Conservation (phyloP, 805 yeast species). For the Saccharomycopsis capsularis region DNA sequence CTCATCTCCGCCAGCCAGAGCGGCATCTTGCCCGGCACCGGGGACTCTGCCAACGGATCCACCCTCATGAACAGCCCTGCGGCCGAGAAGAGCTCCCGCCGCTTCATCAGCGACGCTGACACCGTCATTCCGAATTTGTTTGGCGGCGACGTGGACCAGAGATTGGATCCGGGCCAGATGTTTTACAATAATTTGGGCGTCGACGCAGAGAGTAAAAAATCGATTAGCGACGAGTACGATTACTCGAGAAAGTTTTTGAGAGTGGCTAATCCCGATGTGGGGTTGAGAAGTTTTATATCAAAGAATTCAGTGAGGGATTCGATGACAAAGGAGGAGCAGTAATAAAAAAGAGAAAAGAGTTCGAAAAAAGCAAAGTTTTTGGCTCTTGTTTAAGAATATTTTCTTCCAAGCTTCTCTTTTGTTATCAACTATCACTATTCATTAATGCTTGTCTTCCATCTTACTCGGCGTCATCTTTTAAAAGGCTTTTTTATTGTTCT, state of each 20-base stretch:
- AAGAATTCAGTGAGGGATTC: slow-evolving; percentile 2
- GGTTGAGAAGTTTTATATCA: slow-evolving; percentile 6
- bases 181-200: slow-evolving; percentile 26
- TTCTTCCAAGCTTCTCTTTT: no score
- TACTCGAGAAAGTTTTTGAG: slow-evolving; percentile 42
- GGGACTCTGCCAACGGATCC: slow-evolving; percentile 1
- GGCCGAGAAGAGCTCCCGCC: slow-evolving; percentile 21
- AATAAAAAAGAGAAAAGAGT: no score
- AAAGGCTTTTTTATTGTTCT: no score
- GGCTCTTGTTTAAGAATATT: no score
- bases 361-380: no score
- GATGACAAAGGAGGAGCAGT: background rate
- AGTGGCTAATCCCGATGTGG: slow-evolving; percentile 38
- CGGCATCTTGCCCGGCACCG: slow-evolving; percentile 12
- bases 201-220: slow-evolving; percentile 25
- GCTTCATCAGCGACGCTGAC: slow-evolving; percentile 20
- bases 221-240: slow-evolving; percentile 43
- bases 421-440: no score
- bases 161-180: slow-evolving; percentile 52
- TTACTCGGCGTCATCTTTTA: no score
- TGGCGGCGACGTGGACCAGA: slow-evolving; percentile 41
- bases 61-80: slow-evolving; percentile 14
- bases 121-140: slow-evolving; percentile 22
- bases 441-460: no score
- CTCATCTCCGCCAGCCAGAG: slow-evolving; percentile 7